Evolutionary conservation across 2,329 filamentous ascomycete species (phyloP).

Genomic region (Cladosporium oxysporum): DNA sequence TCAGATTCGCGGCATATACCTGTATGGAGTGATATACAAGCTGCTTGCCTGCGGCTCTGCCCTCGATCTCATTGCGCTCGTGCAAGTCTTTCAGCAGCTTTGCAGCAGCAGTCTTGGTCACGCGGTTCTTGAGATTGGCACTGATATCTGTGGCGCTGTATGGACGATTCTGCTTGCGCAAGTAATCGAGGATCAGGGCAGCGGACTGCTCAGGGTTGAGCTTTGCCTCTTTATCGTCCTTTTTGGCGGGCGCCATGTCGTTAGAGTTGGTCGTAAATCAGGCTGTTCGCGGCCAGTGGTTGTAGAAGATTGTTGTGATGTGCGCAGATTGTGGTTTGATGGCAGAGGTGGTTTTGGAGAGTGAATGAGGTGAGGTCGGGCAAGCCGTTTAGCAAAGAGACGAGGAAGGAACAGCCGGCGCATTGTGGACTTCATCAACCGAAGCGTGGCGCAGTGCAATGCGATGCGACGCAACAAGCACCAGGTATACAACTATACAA

Average conservation of each 20-base stretch:
- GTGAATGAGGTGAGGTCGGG: neutral
- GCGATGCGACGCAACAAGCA: neutral
- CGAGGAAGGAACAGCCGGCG: constrained; percentile 12
- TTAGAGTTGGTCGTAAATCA: neutral
- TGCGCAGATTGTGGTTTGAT: neutral
- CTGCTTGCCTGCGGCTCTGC: constrained; percentile 61
- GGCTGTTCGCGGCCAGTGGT: neutral
- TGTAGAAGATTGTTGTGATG: neutral
- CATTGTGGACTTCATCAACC: neutral
- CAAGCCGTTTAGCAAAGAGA: neutral
- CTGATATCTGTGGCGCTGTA: constrained; percentile 40
- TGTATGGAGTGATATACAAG: constrained; percentile 60
- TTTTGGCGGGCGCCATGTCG: constrained; percentile 37
- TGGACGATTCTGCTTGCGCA: constrained; percentile 36
- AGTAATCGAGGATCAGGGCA: constrained; percentile 34
- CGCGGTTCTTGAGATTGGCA: constrained; percentile 38
- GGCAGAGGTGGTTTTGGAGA: neutral
- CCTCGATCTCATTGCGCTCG: constrained; percentile 60
- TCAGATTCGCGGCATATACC: constrained; percentile 36
- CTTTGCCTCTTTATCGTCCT: constrained; percentile 33
- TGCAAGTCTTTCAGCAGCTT: constrained; percentile 66
- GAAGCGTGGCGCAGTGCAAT: neutral
- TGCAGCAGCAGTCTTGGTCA: constrained; percentile 53
- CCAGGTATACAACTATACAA: neutral
- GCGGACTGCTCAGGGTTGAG: constrained; percentile 35